Evolutionary conservation across 148 eudicot genomes (phyloP).

Genomic region (Camellia granthamiana): DNA sequence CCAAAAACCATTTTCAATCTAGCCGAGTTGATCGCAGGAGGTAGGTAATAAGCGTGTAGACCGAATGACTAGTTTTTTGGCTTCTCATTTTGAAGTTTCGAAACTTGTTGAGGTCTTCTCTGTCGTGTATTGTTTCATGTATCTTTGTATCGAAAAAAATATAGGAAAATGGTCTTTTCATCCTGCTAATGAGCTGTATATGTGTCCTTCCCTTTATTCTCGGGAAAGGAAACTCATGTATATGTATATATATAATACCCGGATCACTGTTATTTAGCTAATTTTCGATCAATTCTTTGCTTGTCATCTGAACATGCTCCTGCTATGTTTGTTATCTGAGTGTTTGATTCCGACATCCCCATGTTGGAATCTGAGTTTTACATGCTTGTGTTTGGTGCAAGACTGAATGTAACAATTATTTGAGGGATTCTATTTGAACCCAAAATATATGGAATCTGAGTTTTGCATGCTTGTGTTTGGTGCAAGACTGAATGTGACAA

Average conservation of each 20-base stretch:
- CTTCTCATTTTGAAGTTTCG: slow-evolving; percentile 24
- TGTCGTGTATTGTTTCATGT: slow-evolving; percentile 7
- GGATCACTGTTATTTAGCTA: slow-evolving; percentile 22
- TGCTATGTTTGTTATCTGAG: background rate
- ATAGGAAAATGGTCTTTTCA: slow-evolving; percentile 14
- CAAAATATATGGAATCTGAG: too few species aligned
- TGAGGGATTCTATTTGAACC: too few species aligned
- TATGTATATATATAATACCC: slow-evolving; percentile 14
- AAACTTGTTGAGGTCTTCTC: slow-evolving; percentile 16
- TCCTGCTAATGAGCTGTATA: slow-evolving; percentile 25
- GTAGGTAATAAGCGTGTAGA: slow-evolving; percentile 14
- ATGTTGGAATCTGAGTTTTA: too few species aligned
- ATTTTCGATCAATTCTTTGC: slow-evolving; percentile 8
- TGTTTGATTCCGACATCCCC: too few species aligned
- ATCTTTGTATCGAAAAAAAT: slow-evolving; percentile 12
- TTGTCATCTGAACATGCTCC: background rate
- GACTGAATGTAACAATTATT: too few species aligned
- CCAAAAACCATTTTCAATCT: slow-evolving; percentile 19
- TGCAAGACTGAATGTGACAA: too few species aligned
- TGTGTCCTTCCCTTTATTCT: slow-evolving; percentile 1
- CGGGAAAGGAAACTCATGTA: slow-evolving; percentile 24
- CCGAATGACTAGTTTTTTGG: slow-evolving; percentile 17
- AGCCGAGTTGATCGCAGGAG: slow-evolving; percentile 11
- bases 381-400: too few species aligned
- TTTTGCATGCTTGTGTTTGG: too few species aligned